A percentile compares a stretch with the other conserved stretches of the same genome.
These are phyloP conservation scores for Aspergillus avenaceus DNA, from an alignment of 495 filamentous ascomycete genomes.

Conservation along the genomic window DNA sequence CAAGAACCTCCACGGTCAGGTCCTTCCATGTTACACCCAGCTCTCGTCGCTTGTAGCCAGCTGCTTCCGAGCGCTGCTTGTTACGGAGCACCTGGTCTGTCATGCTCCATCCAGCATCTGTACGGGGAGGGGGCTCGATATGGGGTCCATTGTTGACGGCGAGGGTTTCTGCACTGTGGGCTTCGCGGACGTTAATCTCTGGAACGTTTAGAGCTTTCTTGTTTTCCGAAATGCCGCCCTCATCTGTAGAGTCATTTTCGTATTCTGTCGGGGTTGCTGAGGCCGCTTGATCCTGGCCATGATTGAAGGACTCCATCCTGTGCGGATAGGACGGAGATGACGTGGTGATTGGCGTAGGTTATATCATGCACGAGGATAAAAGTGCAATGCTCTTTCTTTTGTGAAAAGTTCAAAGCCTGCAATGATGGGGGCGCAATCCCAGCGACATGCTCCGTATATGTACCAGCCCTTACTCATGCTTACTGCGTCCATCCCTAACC, in stretches of 20 bases:
- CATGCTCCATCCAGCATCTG: not conserved
- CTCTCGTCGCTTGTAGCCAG: slow-evolving; percentile 15
- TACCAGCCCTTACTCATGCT: not conserved
- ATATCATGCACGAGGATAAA: not conserved
- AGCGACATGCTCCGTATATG: not conserved
- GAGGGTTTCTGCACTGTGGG: not conserved
- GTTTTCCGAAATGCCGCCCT: not conserved
- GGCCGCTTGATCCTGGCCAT: not conserved
- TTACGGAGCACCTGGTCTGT: not conserved
- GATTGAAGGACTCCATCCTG: not conserved
- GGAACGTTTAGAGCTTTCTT: not conserved
- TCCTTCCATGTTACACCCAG: slow-evolving; percentile 19
- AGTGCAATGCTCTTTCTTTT: too few species aligned
- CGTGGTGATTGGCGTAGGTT: not conserved
- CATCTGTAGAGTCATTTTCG: not conserved
- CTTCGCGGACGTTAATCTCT: not conserved
- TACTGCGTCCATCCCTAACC: too few species aligned
- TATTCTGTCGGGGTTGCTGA: not conserved
- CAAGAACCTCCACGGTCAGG: slow-evolving; percentile 15
- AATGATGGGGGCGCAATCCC: not conserved
- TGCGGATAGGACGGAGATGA: not conserved
- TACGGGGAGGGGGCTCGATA: not conserved
- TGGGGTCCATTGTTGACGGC: not conserved
- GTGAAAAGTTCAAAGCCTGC: too few species aligned
- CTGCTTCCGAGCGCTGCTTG: not conserved